Evolutionary conservation across 2,329 filamentous ascomycete species (phyloP), one percentile per base, ranked within the genome.

Genomic region (Orbilia blumenaviensis): DNA sequence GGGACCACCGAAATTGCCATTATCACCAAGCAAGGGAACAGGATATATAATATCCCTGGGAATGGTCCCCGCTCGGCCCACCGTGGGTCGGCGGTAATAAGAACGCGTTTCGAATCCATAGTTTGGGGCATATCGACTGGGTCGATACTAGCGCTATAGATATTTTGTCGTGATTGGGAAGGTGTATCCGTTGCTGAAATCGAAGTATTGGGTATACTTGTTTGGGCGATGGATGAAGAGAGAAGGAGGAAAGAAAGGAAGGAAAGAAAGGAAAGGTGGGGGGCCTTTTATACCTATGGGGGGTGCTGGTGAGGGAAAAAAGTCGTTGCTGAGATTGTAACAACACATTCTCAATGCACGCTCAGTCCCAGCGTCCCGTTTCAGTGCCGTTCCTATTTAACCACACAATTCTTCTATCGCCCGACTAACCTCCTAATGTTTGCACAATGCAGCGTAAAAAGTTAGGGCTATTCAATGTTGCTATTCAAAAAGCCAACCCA

Each of bases 131-230:
- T 52, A 36, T 66, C 29, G 32, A 50, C 18, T 52, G 18, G 34
- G 14, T 67, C 44, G 48, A 56, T 56, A 56, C 52, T 56, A 56
- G 52, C 52, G 14, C 52, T 56, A 56, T 38, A 16, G 52, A 23
- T 36, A n/a, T n/a, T n/a, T n/a, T n/a, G 16, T 54, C 14, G 9
- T 50, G 3, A 5, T 38, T 48, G 48, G 42, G 12, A 41, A 48
- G 7, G 16, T 14, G 42, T 44, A 69, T 69, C 66, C 66, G 66
- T 52, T 42, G 64, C 64, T 68, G 48, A 46, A 48, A 63, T 66
- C 41, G 36, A 41, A 61, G 21, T 41, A 44, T 25, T 61, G 36
- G 56, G 27, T 25, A 32, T 42, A 38, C 4, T 56, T 32, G 36
- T 62, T 61, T 36, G 42, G 16, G 18, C 32, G 34, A 23, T 50